phyloP scores from a whole-genome alignment of 2,329 filamentous ascomycete species.

The Neonectria faginata region DNA sequence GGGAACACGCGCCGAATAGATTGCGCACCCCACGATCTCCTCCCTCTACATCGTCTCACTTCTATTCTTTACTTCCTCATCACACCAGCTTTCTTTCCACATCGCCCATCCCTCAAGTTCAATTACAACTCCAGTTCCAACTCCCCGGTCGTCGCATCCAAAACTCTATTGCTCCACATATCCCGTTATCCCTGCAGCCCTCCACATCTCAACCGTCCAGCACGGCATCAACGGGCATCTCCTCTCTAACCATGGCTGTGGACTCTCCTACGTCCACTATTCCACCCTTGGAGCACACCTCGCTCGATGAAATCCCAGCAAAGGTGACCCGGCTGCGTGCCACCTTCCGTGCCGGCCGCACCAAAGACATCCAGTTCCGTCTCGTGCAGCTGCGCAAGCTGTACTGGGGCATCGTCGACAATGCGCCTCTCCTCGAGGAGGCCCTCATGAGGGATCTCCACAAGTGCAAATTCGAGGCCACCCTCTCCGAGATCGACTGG shows the following conservation, averaged over 20 bases:
- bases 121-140: not conserved
- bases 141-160: not conserved
- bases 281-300: constrained; percentile 67
- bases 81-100: constrained; percentile 1
- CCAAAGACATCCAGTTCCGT: constrained; percentile 84
- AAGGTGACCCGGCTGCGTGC: constrained; percentile 71
- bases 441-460: constrained; percentile 82
- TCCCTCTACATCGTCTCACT: not conserved
- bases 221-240: not conserved
- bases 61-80: constrained; percentile 10
- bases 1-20: constrained; percentile 22
- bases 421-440: constrained; percentile 76
- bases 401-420: constrained; percentile 92
- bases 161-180: not conserved
- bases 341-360: constrained; percentile 83
- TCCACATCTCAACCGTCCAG: not conserved
- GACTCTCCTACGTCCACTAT: constrained; percentile 55
- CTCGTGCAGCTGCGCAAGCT: constrained; percentile 90
- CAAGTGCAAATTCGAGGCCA: constrained; percentile 81
- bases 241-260: constrained; percentile 50
- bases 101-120: not conserved
- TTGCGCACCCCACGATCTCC: not conserved
- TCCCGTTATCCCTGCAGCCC: not conserved
- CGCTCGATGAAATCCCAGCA: constrained; percentile 73
- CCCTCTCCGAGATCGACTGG: constrained; percentile 81